Base-by-base conservation (phyloP, 441 rosid genomes). In the Manihot esculenta region DNA sequence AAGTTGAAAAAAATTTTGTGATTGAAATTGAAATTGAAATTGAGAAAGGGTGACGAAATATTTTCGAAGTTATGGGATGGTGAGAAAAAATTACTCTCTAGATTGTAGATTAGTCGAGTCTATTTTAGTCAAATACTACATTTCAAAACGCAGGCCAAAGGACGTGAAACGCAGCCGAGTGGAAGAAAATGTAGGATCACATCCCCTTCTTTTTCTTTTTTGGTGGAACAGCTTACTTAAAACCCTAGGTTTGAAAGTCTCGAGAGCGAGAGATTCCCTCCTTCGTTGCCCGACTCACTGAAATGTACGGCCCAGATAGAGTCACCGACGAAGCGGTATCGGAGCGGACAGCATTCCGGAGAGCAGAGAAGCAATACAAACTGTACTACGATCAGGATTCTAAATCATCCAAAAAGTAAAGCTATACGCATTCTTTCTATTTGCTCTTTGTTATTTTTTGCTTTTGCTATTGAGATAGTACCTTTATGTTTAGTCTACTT, bases 321-420 rank as follows among this genome's bases (percentile, higher is more conserved):
- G 61, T 80, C 12, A 84, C 81, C 68, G 89, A 80, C 10, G 87
- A 72, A 38, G 74, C 73, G 8, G 41, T 5, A 35, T 35, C 41
- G 41, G 89, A 87, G 58, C 84, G 85, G 62, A 89, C 97, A 38
- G 94, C 90, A 63, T 94, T 92, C 79, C 82, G 95, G 76, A 79
- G 73, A 79, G 87, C 97, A 33, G 97, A 92, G 90, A 94, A 92
- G 93, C 78, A 88, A 74, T 94, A 88, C 90, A 94, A 90, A 76
- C 86, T 94, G 26, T 90, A 88, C 73, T 88, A 87, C 71, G 92
- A 84, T 45, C 84, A 83, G 23, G 68, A 78, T 44, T 76, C 79
- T 4, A 89, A 85, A 71, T 85, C 84, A 71, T 79, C 93, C 27
- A 80, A 84, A 76, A 92, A 83, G 97, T 94, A 84, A 35, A 41